Base-by-base conservation (phyloP, 768 basidiomycete species). In the Austroboletus festivus region DNA sequence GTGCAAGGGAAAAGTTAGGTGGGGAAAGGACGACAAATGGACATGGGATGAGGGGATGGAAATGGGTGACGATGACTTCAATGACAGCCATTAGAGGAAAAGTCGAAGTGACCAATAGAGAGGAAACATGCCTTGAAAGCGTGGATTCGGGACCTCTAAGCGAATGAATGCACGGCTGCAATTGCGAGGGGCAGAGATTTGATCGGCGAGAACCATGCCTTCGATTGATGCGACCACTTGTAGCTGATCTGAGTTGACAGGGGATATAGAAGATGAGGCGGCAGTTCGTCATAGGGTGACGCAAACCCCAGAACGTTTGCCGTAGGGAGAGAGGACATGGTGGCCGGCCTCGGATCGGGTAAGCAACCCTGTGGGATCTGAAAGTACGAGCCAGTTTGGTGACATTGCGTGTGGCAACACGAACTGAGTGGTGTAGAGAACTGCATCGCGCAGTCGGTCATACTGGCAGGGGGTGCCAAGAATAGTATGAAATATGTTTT, bases 91-190 rank as follows among this genome's bases (percentile, higher is more conserved):
- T 33, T 38, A 42, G n/a, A 43, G 38, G 20, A n/a, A 38, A 38
- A 18, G 19, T 37, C 22, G 43, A 28, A 21, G 22, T 30, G 28
- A 18, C 16, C 34, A 38, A 47, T 40, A 44, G 54, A 34, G 41
- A 45, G 5, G 18, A 15, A 38, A 44, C 59, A 61, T 38, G 50
- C 56, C 39, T 13, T 39, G 38, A 9, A 20, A 42, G 46, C 59
- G 43, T 61, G 59, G 50, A 35, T 22, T 53, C 38, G 43, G 55
- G 26, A 22, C 40, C 44, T n/a, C n/a, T 43, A 46, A 34, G 22
- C 30, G 24, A 47, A 47, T 35, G 37, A 37, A 34, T 22, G 22
- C 18, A 21, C n/a, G 44, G n/a, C 21, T 24, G 23, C 30, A 34
- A 41, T 38, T 16, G 21, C n/a, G n/a, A 26, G 35, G 30, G 38